phyloP scores from a whole-genome alignment of 768 basidiomycete genomes.

The Termitomyces sp. region DNA sequence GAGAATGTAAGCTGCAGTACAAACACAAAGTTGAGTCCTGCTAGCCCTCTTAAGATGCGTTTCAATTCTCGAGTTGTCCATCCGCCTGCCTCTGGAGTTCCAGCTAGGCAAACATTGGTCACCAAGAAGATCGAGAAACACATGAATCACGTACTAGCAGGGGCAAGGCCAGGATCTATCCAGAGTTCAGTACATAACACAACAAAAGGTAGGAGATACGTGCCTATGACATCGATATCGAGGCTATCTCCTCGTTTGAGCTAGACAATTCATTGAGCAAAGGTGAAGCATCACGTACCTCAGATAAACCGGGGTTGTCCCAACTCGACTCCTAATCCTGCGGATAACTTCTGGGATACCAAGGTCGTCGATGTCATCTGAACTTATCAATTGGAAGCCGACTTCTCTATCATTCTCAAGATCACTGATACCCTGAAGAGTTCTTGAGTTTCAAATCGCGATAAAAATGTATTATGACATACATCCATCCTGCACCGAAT shows the following conservation, averaged over 20 bases:
- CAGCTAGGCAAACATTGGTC: slow-evolving; percentile 43
- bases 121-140: not conserved
- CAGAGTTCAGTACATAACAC: slow-evolving; percentile 2
- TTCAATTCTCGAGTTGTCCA: slow-evolving; percentile 85
- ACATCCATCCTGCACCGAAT: slow-evolving; percentile 69
- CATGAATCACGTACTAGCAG: slow-evolving; percentile 56
- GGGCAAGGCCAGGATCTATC: slow-evolving; percentile 72
- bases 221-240: slow-evolving; percentile 83
- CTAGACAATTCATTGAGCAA: not conserved
- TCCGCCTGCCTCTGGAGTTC: slow-evolving; percentile 82
- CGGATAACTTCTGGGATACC: slow-evolving; percentile 69
- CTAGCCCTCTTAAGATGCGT: slow-evolving; percentile 75
- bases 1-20: slow-evolving; percentile 20
- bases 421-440: slow-evolving; percentile 54
- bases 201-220: not conserved
- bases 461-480: slow-evolving; percentile 20
- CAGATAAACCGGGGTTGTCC: slow-evolving; percentile 74
- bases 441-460: slow-evolving; percentile 20
- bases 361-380: slow-evolving; percentile 81
- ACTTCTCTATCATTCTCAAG: slow-evolving; percentile 66
- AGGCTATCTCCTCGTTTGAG: slow-evolving; percentile 39
- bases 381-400: slow-evolving; percentile 78
- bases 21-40: slow-evolving; percentile 79
- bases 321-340: slow-evolving; percentile 71
- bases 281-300: slow-evolving; percentile 39